phyloP scores from a whole-genome alignment of 1,139 yeast species.

The Diutina pseudorugosa region DNA sequence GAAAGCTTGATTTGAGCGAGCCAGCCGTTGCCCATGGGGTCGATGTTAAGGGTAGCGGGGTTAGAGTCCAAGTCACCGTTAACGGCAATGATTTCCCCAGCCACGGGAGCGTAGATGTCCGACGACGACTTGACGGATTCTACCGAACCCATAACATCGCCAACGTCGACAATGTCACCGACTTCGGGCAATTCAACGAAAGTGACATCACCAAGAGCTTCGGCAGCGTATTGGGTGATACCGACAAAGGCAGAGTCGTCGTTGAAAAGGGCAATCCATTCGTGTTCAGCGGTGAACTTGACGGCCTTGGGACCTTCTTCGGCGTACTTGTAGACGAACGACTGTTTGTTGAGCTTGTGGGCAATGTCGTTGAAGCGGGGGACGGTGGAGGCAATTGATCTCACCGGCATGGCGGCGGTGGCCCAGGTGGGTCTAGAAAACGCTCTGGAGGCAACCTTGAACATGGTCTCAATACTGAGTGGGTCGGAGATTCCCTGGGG shows the following conservation, averaged over 20 bases:
- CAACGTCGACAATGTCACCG: constrained; percentile 52
- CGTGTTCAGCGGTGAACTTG: constrained; percentile 83
- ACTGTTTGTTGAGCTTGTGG: constrained; percentile 38
- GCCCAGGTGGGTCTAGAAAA: not conserved
- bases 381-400: not conserved
- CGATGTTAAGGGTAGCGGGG: constrained; percentile 74
- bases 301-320: constrained; percentile 39
- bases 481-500: not conserved
- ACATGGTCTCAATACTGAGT: not conserved
- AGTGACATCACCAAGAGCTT: constrained; percentile 97
- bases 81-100: constrained; percentile 64
- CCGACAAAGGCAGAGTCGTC: constrained; percentile 84
- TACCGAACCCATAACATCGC: constrained; percentile 84
- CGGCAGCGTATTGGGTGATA: constrained; percentile 89
- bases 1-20: constrained; percentile 60
- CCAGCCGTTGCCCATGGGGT: constrained; percentile 94
- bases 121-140: constrained; percentile 93
- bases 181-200: constrained; percentile 82
- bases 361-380: constrained; percentile 24
- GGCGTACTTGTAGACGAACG: constrained; percentile 38
- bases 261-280: constrained; percentile 81
- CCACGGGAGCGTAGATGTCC: constrained; percentile 83
- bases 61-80: constrained; percentile 53
- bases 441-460: constrained; percentile 3
- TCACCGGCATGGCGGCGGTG: not conserved